phyloP scores from a whole-genome alignment of 1,284 basidiomycete genomes.

The Puccinia hordei region DNA sequence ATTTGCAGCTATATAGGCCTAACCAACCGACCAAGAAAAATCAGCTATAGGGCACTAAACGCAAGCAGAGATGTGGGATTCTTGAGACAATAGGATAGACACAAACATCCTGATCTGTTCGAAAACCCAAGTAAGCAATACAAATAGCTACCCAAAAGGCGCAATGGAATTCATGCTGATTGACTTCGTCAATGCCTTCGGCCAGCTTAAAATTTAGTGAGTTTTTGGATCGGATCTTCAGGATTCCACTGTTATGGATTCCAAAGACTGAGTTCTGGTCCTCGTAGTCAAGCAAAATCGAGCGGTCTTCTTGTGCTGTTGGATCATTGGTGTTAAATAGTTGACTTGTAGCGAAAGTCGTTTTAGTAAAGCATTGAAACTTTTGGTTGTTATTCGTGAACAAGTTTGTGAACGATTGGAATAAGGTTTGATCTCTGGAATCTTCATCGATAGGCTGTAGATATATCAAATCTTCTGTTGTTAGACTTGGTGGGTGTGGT shows the following conservation, averaged over 20 bases:
- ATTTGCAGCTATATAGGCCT: constrained; percentile 28
- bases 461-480: constrained; percentile 9
- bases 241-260: constrained; percentile 21
- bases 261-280: constrained; percentile 33
- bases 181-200: not conserved
- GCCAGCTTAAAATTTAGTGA: not conserved
- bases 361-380: constrained; percentile 5
- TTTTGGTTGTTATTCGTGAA: constrained; percentile 26
- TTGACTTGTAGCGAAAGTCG: not conserved
- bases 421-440: constrained; percentile 5
- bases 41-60: not conserved
- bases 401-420: constrained; percentile 19
- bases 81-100: not conserved
- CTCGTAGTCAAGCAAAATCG: constrained; percentile 25
- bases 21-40: not conserved
- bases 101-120: constrained; percentile 31
- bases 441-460: constrained; percentile 1
- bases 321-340: not conserved
- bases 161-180: constrained; percentile 2
- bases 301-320: not conserved
- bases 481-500: not conserved
- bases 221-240: constrained; percentile 1
- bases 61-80: not conserved
- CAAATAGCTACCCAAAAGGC: constrained; percentile 38
- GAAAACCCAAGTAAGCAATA: constrained; percentile 32